Evolutionary conservation across 2,329 filamentous ascomycete genomes (phyloP), one percentile per base, ranked within the genome.

Genomic region (Mycosphaerella sp.): DNA sequence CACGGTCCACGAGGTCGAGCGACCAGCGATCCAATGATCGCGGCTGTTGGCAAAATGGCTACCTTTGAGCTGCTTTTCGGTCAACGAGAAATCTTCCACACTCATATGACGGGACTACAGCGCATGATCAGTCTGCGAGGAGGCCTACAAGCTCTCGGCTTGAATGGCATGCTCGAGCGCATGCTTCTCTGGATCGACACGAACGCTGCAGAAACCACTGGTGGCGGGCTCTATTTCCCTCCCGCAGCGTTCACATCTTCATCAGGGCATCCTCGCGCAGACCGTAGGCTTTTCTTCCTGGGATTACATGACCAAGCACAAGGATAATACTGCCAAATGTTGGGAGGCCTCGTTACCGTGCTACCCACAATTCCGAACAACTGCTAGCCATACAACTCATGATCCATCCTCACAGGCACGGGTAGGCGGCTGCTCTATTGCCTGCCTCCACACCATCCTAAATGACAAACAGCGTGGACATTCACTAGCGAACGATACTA

Each of bases 1-100:
- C 59, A 64, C 21, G 36, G 50, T 16, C 36, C 48, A 2, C 49
- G 52, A 16, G 53, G 55, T 2, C 55, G 63, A 25, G 56, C 58
- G 4, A 61, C 69, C 6, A 70, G 63, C 53, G 74, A 77, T 56
- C 69, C 69, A 12, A 54, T 76, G 28, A 69, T 78, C 44, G 72
- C 71, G 7, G 74, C 75, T 2, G 73, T 76, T 3, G 73, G 73
- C 30, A 74, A 75, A 55, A 75, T 79, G 74, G 75, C 75, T 8
- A 73, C 71, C 53, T 78, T 75, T 59, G 76, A 79, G 58, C 74
- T 74, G n/a, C 72, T 77, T 54, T 76, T 72, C 55, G 75, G 75
- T 17, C 67, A 69, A 16, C 57, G 67, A 16, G 60, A 66, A 3
- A 66, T 68, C 12, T 78, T 73, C 52, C 62, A 68, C 44, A 69